These are phyloP conservation scores for Pleurotus giganteus DNA, from an alignment of 768 basidiomycete genomes.

Conservation along the genomic window DNA sequence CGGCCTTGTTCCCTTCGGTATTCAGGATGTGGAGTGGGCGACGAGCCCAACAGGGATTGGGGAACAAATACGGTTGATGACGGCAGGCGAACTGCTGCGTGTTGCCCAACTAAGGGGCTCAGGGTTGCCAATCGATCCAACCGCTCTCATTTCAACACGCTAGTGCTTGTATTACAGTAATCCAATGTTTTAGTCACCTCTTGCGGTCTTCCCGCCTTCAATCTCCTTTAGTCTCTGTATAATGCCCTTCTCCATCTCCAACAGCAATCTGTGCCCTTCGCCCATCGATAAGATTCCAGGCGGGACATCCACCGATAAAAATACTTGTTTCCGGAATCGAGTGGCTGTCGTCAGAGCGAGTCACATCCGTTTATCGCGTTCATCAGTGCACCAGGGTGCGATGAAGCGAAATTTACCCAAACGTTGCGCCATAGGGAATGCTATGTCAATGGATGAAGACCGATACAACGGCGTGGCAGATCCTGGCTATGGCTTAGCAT, in stretches of 20 bases:
- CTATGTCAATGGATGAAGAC: conserved; percentile 56
- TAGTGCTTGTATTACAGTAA: background rate
- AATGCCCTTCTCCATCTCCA: conserved; percentile 63
- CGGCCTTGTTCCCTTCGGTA: background rate
- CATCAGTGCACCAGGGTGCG: background rate
- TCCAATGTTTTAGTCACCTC: background rate
- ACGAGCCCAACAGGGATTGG: conserved; percentile 2
- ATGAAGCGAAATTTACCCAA: conserved; percentile 54
- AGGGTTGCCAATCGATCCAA: conserved; percentile 27
- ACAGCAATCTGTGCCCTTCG: conserved; percentile 43
- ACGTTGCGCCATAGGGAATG: conserved; percentile 75
- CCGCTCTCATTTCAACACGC: background rate
- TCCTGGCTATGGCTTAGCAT: conserved; percentile 22
- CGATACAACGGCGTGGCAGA: conserved; percentile 67
- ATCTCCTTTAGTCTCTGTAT: conserved; percentile 42
- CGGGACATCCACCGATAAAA: conserved; percentile 64
- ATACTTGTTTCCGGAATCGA: conserved; percentile 65
- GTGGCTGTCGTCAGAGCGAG: conserved; percentile 43
- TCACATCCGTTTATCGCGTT: conserved; percentile 8
- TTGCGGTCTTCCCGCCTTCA: conserved; percentile 16
- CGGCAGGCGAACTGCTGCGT: conserved; percentile 16
- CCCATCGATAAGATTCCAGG: conserved; percentile 40
- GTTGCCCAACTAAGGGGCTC: conserved; percentile 24
- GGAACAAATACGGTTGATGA: conserved; percentile 20
- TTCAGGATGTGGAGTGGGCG: background rate